Evolutionary conservation across 31 red algal species (phyloP).

Genomic region (Endocladia muricata): DNA sequence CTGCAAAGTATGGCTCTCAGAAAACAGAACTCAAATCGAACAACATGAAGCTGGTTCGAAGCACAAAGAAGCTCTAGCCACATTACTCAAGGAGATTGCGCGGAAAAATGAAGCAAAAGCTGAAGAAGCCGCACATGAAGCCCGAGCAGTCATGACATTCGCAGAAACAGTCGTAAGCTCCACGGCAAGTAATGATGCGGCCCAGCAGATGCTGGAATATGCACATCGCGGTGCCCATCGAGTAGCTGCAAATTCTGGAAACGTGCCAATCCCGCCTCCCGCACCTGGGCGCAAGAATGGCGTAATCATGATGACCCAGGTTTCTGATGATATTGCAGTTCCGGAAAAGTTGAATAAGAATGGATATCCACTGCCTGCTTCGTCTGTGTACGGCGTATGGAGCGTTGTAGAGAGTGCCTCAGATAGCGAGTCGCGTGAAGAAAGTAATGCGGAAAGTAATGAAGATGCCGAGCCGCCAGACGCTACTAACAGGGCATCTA

Average conservation of each 20-base stretch:
- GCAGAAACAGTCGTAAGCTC: too few relatives aligned
- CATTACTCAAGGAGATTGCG: conserved; percentile 43
- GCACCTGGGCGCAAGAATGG: too few relatives aligned
- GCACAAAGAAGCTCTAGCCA: conserved; percentile 40
- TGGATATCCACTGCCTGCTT: conserved; percentile 48
- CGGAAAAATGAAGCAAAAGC: conserved; percentile 33
- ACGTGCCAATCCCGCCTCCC: too few relatives aligned
- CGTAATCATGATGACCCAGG: too few relatives aligned
- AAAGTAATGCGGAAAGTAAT: background rate
- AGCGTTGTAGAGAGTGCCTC: background rate
- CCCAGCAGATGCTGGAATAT: background rate
- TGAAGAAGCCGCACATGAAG: conserved; percentile 5
- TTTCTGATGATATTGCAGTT: too few relatives aligned
- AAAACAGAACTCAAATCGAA: conserved; percentile 55
- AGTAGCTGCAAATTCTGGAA: too few relatives aligned
- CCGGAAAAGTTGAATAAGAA: conserved; percentile 47
- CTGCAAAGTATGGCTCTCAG: conserved; percentile 63
- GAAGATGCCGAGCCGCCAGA: background rate
- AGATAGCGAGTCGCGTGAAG: background rate
- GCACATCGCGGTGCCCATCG: too few relatives aligned
- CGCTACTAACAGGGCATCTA: too few relatives aligned
- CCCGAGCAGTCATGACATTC: too few relatives aligned
- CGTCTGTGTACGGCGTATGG: conserved; percentile 29
- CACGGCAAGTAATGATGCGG: background rate
- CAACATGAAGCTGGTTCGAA: conserved; percentile 58